Conservation (phyloP, 2,329 filamentous ascomycete genomes). For the Fusarium vanettenii region DNA sequence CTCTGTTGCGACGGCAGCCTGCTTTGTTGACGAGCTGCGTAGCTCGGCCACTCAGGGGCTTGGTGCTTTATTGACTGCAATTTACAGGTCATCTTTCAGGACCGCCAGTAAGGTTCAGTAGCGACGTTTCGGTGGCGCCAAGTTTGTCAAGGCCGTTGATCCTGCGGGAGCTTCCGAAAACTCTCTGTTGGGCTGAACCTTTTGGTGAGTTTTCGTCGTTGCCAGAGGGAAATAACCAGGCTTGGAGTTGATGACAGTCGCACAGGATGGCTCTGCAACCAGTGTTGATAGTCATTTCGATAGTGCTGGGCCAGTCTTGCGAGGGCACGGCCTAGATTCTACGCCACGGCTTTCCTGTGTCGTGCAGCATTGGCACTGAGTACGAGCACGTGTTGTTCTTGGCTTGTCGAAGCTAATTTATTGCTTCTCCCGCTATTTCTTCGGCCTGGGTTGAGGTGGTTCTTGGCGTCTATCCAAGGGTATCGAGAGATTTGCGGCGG, state of each 20-base stretch:
- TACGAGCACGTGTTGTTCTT: background rate
- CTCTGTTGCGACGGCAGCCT: constrained; percentile 1
- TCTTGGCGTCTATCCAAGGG: background rate
- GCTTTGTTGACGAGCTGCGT: background rate
- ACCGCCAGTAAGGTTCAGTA: constrained; percentile 29
- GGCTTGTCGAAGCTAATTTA: background rate
- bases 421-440: background rate
- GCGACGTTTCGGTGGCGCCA: constrained; percentile 15
- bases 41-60: constrained; percentile 19
- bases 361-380: background rate
- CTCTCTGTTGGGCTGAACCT: background rate
- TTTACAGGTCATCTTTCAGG: constrained; percentile 5
- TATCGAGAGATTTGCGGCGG: background rate
- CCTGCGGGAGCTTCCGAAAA: constrained; percentile 32
- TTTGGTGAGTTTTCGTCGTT: background rate
- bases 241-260: background rate
- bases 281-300: background rate
- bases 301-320: background rate
- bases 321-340: background rate
- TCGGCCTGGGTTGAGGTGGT: background rate
- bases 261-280: background rate
- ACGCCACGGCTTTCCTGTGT: background rate
- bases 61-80: constrained; percentile 13
- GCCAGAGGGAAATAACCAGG: background rate
- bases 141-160: constrained; percentile 19